These are phyloP conservation scores for Gonapodya sp. DNA, from an alignment of 192 early-diverging fungal genomes.

Conservation along the genomic window DNA sequence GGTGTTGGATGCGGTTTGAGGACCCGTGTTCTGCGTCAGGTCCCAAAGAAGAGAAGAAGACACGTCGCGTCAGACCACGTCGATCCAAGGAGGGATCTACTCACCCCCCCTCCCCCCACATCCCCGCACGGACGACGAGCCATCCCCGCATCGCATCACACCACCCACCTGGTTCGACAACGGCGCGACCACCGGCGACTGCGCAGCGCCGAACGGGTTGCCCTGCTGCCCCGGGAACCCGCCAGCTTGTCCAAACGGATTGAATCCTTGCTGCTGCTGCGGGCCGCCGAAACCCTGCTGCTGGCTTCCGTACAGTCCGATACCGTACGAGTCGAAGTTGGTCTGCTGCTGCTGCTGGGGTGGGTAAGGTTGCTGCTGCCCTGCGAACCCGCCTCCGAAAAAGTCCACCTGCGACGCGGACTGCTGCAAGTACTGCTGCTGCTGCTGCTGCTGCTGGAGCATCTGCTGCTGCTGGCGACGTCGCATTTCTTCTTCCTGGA, in stretches of 20 bases:
- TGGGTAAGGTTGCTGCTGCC: conserved; percentile 10
- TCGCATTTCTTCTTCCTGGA: conserved; percentile 14
- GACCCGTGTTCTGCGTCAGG: background rate
- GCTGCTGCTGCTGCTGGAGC: conserved; percentile 8
- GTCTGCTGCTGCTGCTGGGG: conserved; percentile 16
- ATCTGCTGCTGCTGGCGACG: conserved; percentile 13
- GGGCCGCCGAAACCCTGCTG: background rate
- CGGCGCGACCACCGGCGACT: background rate
- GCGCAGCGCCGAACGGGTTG: background rate
- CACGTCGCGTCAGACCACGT: no score
- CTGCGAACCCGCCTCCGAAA: conserved; percentile 1
- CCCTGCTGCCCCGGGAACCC: background rate
- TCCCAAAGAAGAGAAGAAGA: background rate
- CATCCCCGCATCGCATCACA: background rate
- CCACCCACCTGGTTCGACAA: background rate
- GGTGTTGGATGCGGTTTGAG: background rate
- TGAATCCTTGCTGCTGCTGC: background rate
- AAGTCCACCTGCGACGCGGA: background rate
- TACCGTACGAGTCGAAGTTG: conserved; percentile 6
- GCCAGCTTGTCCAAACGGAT: background rate
- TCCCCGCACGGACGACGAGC: no score
- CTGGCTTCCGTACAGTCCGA: background rate
- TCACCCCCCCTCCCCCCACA: no score
- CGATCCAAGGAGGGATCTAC: no score
- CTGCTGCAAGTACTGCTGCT: conserved; percentile 17